These are phyloP conservation scores for Sporothrix dimorphospora DNA, from an alignment of 2,329 filamentous ascomycete species.

Conservation along the genomic window DNA sequence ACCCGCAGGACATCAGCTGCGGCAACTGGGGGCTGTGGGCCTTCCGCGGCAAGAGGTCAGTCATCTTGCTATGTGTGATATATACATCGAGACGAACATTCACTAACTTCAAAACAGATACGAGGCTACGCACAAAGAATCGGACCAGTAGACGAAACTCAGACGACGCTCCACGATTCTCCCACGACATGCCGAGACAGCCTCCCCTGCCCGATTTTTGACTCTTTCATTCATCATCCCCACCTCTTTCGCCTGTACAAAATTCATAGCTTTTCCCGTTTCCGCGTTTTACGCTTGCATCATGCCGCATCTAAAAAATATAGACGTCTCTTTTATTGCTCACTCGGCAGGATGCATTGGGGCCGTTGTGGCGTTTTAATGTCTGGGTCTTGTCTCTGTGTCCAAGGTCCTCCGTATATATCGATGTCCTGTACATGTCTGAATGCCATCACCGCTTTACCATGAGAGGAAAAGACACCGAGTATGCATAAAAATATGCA, in stretches of 20 bases:
- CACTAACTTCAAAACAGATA: constrained; percentile 30
- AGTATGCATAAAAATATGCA: background rate
- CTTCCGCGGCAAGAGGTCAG: constrained; percentile 92
- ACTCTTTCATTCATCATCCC: background rate
- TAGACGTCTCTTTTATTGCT: background rate
- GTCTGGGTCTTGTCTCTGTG: background rate
- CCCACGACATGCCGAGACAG: background rate
- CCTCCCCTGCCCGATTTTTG: too few species aligned
- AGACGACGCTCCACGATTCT: background rate
- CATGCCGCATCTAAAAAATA: constrained; percentile 17
- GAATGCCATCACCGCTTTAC: constrained; percentile 33
- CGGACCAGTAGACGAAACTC: constrained; percentile 19
- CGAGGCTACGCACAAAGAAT: constrained; percentile 33
- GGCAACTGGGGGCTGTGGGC: constrained; percentile 98
- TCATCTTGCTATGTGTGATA: background rate
- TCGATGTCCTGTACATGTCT: constrained; percentile 25
- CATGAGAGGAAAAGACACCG: background rate
- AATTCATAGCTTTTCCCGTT: constrained; percentile 15
- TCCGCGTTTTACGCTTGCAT: background rate
- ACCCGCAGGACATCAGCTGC: constrained; percentile 90
- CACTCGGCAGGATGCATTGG: background rate
- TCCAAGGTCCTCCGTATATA: constrained; percentile 22
- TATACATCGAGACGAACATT: background rate
- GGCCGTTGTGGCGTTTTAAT: background rate
- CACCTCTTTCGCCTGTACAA: constrained; percentile 14